Conservation (phyloP, 441 rosid genomes). For the Euphorbia celastroides region DNA sequence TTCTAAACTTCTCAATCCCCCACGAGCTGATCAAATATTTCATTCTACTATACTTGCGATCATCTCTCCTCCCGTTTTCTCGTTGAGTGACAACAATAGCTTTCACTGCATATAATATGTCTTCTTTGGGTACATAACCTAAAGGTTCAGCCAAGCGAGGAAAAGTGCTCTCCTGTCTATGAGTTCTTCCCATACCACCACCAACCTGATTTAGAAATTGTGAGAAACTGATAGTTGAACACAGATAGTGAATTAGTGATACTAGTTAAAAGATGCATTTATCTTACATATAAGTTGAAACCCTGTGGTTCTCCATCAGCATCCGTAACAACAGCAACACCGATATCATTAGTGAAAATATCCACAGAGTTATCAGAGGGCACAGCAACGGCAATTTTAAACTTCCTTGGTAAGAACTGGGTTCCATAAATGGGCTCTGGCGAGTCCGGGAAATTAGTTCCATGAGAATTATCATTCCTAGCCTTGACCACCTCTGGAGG, state of each 20-base stretch:
- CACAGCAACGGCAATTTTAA: constrained; percentile 90
- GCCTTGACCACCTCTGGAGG: constrained; percentile 93
- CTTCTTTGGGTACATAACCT: constrained; percentile 97
- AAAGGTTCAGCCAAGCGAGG: constrained; percentile 77
- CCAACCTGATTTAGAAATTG: constrained; percentile 71
- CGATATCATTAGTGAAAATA: constrained; percentile 89
- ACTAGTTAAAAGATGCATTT: constrained; percentile 7
- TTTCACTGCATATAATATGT: constrained; percentile 86
- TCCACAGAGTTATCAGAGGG: constrained; percentile 93
- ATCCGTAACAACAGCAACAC: constrained; percentile 79
- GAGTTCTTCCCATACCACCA: constrained; percentile 99
- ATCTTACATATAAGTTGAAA: constrained; percentile 81
- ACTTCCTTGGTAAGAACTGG: constrained; percentile 98
- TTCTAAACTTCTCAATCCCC: constrained; percentile 90
- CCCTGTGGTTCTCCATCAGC: constrained; percentile 88
- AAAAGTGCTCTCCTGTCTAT: constrained; percentile 83
- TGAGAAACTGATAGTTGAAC: constrained; percentile 14
- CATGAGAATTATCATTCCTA: constrained; percentile 86
- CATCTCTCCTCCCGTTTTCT: constrained; percentile 97
- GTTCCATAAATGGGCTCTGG: constrained; percentile 96
- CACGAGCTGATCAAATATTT: constrained; percentile 89
- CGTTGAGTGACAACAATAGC: constrained; percentile 95
- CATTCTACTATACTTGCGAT: constrained; percentile 90
- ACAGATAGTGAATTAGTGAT: constrained; percentile 7
- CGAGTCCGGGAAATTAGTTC: constrained; percentile 90